These are phyloP conservation scores for Ambrosia hybrid DNA, from an alignment of 140 eudicot genomes.

Conservation along the genomic window DNA sequence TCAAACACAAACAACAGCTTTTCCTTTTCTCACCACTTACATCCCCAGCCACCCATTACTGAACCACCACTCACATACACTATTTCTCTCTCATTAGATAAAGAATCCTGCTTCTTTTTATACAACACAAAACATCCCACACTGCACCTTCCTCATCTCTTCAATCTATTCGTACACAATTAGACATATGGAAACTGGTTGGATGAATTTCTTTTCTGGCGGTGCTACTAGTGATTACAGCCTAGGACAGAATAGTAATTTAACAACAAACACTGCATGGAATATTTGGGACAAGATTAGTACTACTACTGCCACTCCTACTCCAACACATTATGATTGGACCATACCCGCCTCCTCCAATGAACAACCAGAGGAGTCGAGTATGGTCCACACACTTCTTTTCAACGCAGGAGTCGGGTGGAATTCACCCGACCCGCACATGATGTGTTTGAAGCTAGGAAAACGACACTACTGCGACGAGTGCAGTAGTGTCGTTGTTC, in stretches of 20 bases:
- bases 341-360: constrained; percentile 12
- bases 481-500: constrained; percentile 13
- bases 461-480: constrained; percentile 61
- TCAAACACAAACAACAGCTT: constrained; percentile 20
- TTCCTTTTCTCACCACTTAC: too few relatives aligned
- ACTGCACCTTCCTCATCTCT: constrained; percentile 9
- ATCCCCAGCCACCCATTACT: constrained; percentile 41
- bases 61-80: constrained; percentile 5
- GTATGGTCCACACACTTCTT: constrained; percentile 22
- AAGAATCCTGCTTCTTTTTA: not conserved
- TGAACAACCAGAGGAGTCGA: constrained; percentile 5
- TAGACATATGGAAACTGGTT: constrained; percentile 45
- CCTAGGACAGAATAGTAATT: constrained; percentile 34
- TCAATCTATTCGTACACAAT: not conserved
- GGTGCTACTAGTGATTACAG: constrained; percentile 6
- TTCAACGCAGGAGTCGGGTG: not conserved
- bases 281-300: constrained; percentile 30
- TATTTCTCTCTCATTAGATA: not conserved
- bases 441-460: constrained; percentile 70
- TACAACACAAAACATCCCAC: constrained; percentile 14
- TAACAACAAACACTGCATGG: constrained; percentile 45
- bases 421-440: constrained; percentile 50
- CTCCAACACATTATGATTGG: constrained; percentile 22
- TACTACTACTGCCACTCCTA: not conserved
- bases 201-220: constrained; percentile 30